Percentiles rank a stretch among this genome's conserved stretches.
Evolutionary conservation across 345 rosid species (phyloP).

Genomic region (Ceriops zippeliana): DNA sequence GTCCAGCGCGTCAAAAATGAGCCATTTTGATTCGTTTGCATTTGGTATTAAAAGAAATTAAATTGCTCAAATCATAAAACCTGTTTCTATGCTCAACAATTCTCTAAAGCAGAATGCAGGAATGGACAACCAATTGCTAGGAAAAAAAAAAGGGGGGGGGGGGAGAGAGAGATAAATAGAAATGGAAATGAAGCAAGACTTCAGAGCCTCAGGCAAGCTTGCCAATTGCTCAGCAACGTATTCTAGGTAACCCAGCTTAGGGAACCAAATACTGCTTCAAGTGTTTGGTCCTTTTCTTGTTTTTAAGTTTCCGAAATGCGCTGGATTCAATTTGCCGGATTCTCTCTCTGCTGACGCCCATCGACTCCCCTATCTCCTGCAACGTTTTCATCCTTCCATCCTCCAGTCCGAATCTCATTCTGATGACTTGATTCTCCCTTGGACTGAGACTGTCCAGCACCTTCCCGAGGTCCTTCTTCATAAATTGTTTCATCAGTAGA

Average conservation of each 20-base stretch:
- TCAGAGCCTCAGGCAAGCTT: conserved; percentile 10
- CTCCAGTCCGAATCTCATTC: conserved; percentile 86
- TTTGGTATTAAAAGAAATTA: conserved; percentile 7
- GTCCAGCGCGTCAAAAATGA: not conserved
- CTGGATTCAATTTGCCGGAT: conserved; percentile 77
- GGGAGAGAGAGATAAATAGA: not conserved
- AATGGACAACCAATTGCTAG: conserved; percentile 2
- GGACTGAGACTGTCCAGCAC: conserved; percentile 65
- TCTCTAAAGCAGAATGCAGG: conserved; percentile 12
- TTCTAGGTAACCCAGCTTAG: conserved; percentile 9
- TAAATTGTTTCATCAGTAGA: conserved; percentile 58
- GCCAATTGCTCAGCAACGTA: conserved; percentile 11
- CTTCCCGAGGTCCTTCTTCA: conserved; percentile 78
- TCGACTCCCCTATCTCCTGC: conserved; percentile 88
- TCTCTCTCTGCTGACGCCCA: conserved; percentile 91
- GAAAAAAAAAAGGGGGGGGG: not conserved
- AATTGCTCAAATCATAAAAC: conserved; percentile 14
- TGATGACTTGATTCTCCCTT: conserved; percentile 74
- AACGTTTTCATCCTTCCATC: conserved; percentile 87
- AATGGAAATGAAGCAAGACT: conserved; percentile 10
- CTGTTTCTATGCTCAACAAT: conserved; percentile 33
- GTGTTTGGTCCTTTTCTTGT: conserved; percentile 68
- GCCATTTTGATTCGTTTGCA: not conserved
- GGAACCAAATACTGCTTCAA: conserved; percentile 66
- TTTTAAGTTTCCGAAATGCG: conserved; percentile 79